These are phyloP conservation scores for Solanum hybrid DNA, from an alignment of 305 asterid genomes.

Conservation along the genomic window DNA sequence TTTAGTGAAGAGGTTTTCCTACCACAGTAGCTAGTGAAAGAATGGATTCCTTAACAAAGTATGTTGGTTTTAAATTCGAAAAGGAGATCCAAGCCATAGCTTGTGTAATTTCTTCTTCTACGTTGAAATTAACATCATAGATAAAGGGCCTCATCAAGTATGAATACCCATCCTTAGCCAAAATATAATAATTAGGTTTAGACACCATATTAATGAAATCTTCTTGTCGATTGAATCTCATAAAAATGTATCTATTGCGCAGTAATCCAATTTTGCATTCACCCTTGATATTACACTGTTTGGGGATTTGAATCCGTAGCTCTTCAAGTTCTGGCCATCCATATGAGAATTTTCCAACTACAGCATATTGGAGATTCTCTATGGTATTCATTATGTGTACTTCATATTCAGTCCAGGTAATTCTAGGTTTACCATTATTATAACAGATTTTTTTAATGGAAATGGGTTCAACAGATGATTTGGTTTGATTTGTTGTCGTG, in stretches of 20 bases:
- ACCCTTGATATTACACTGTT: neutral
- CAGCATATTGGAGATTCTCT: neutral
- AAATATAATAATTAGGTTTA: neutral
- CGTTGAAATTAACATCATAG: neutral
- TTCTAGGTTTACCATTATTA: neutral
- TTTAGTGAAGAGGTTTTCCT: neutral
- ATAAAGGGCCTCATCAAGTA: neutral
- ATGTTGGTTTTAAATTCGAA: too few species aligned
- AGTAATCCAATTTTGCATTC: neutral
- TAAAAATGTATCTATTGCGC: neutral
- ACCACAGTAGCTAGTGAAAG: neutral
- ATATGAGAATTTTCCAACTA: neutral
- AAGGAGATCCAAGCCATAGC: neutral
- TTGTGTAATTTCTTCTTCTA: neutral
- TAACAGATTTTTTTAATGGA: neutral
- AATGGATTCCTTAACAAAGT: neutral
- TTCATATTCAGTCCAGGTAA: neutral
- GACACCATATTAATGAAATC: neutral
- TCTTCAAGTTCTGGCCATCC: neutral
- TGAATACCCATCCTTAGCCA: neutral
- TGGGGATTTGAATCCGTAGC: neutral
- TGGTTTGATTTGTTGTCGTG: neutral
- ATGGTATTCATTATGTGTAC: neutral
- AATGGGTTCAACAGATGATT: neutral
- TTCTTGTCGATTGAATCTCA: neutral